Base-by-base conservation (phyloP, 2,329 filamentous ascomycete species). In the Niveomyces coronatus region DNA sequence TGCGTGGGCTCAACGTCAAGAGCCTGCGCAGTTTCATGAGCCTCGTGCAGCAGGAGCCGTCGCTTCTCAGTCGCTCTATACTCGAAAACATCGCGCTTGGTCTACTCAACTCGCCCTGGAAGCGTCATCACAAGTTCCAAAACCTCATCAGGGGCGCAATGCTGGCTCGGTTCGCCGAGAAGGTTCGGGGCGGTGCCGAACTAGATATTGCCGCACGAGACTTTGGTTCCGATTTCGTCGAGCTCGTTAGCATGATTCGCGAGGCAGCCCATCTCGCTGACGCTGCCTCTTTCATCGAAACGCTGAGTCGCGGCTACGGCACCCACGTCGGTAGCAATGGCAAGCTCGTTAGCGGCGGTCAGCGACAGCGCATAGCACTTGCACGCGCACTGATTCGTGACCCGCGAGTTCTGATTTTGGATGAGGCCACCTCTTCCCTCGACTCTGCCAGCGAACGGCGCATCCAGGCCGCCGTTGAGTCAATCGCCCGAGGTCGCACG, bases 361-460 rank as follows among this genome's bases (percentile, higher is more conserved):
- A 80, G 49, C 67, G 71, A 36, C 76, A 80, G 48, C 62, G 75
- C 5, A 62, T 80, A 37, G 72, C 73, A 7, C 61, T 79, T 5
- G 74, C 76, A 1, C 61, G 74, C 18, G 71, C 70, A 14, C 55
- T 80, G 11, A 66, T 79, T 20, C 62, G 68, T 4, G 63, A 78
- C 31, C 74, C 74, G 3, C 62, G 62, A 35, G 68, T 80, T 8
- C 58, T 79, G 3, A 62, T 80, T 9, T 58, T 79, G 3, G 76
- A 80, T 31, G 76, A 80, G 49, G 74, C 75, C 3, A 80, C 76
- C 2, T 67, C 73, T 1, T 66, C 75, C 2, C 61, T 80, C 1
- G 76, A 80, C 49, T 74, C 73, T 11, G 63, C 64, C 3, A 74
- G 67, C 32, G 76, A 79, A 48, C 61, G 60, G 31, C 61, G 65